A percentile compares a stretch with the other conserved stretches of the same genome.
These are phyloP conservation scores for Xylariaceae sp. DNA, from an alignment of 2,329 filamentous ascomycete genomes.

Conservation along the genomic window DNA sequence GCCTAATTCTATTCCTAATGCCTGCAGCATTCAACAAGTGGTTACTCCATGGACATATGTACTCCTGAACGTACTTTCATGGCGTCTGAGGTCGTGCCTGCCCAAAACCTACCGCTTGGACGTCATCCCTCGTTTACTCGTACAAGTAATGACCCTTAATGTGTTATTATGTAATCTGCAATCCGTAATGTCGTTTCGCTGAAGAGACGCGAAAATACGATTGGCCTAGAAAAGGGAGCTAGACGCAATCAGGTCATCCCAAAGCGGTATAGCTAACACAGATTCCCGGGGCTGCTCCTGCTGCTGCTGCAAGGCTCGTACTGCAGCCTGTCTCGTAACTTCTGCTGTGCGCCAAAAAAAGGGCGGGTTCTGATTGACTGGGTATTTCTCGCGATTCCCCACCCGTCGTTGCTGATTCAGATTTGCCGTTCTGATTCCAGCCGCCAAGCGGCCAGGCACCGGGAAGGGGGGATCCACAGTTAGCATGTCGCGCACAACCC, in stretches of 20 bases:
- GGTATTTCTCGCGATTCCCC: not conserved
- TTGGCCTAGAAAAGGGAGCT: conserved; percentile 18
- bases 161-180: too few species aligned
- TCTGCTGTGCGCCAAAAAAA: not conserved
- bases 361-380: conserved; percentile 16
- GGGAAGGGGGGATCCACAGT: conserved; percentile 8
- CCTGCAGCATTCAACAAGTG: too few species aligned
- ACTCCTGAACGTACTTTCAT: too few species aligned
- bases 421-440: conserved; percentile 7
- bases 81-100: too few species aligned
- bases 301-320: conserved; percentile 3
- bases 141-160: too few species aligned
- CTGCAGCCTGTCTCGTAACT: not conserved
- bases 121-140: too few species aligned
- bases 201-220: conserved; percentile 23
- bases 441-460: not conserved
- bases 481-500: conserved; percentile 6
- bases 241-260: conserved; percentile 11
- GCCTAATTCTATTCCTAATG: too few species aligned
- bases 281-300: conserved; percentile 7
- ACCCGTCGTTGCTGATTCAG: conserved; percentile 3
- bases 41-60: too few species aligned
- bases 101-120: too few species aligned
- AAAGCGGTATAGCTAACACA: conserved; percentile 7
- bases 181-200: not conserved